A percentile compares a stretch with the other conserved stretches of the same genome.
Evolutionary conservation across 2,329 filamentous ascomycete genomes (phyloP).

Genomic region (Xylariaceae sp.): DNA sequence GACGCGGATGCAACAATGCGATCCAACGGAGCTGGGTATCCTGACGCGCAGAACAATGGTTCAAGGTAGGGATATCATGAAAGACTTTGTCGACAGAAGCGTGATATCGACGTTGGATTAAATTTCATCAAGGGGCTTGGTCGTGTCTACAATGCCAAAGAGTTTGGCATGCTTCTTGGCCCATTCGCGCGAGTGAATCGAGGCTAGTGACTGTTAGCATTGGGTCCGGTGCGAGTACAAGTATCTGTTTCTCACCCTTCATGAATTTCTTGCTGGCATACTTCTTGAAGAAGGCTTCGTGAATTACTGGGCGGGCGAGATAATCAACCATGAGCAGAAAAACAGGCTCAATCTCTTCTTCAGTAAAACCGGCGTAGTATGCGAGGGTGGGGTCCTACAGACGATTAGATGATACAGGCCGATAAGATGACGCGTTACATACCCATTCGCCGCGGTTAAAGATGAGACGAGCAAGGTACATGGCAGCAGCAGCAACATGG

Average conservation of each 20-base stretch:
- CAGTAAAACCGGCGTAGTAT: constrained; percentile 90
- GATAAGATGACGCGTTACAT: constrained; percentile 37
- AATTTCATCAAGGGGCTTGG: constrained; percentile 51
- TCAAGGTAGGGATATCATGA: constrained; percentile 25
- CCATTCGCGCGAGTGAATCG: constrained; percentile 88
- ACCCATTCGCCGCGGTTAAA: constrained; percentile 91
- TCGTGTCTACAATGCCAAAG: constrained; percentile 53
- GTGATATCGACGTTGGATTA: constrained; percentile 21
- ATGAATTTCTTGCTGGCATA: constrained; percentile 99
- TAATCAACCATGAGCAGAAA: constrained; percentile 97
- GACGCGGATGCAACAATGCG: constrained; percentile 28
- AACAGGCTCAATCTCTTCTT: constrained; percentile 89
- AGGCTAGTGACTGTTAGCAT: constrained; percentile 56
- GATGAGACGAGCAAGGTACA: constrained; percentile 91
- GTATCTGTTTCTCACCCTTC: constrained; percentile 67
- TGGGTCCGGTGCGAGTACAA: constrained; percentile 18
- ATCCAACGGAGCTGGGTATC: constrained; percentile 32
- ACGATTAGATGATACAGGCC: constrained; percentile 26
- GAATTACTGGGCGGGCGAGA: constrained; percentile 80
- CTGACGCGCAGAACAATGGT: constrained; percentile 22
- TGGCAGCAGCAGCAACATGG: constrained; percentile 85
- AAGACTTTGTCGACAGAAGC: constrained; percentile 5
- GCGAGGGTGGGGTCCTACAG: constrained; percentile 74
- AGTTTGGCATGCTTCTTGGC: constrained; percentile 72
- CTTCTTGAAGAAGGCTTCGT: constrained; percentile 99